These are phyloP conservation scores for Zelonia costaricensis DNA, from an alignment of 208 protist species.

Conservation along the genomic window DNA sequence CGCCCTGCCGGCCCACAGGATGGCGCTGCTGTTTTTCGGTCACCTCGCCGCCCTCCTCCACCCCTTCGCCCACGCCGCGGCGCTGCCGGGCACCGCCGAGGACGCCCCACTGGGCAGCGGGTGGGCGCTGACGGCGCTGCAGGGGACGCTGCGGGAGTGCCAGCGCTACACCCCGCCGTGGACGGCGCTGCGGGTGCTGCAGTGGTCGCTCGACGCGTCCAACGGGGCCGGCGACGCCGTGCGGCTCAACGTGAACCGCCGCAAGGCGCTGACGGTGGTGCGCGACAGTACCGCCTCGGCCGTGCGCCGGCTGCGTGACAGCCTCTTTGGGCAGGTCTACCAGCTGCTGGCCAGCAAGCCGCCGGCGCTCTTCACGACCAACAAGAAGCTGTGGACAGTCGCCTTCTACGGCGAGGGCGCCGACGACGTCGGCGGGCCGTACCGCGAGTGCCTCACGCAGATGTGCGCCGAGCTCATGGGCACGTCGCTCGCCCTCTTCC, in stretches of 20 bases:
- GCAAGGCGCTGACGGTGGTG: conserved; percentile 70
- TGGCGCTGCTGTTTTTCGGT: conserved; percentile 22
- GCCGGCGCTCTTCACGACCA: conserved; percentile 67
- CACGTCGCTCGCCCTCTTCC: conserved; percentile 78
- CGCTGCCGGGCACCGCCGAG: conserved; percentile 28
- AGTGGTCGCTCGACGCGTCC: conserved; percentile 40
- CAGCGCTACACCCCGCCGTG: conserved; percentile 40
- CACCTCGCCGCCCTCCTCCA: conserved; percentile 33
- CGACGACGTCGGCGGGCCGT: conserved; percentile 94
- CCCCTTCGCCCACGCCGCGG: conserved; percentile 28
- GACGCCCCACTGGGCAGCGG: conserved; percentile 15
- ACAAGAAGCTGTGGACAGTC: conserved; percentile 86
- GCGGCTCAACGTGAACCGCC: conserved; percentile 83
- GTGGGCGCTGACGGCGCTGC: conserved; percentile 16
- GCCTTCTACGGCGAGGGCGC: conserved; percentile 90
- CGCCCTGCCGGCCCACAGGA: conserved; percentile 17
- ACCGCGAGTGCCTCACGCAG: conserved; percentile 90
- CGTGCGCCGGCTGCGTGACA: conserved; percentile 55
- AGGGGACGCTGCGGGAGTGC: conserved; percentile 23
- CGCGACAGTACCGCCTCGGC: conserved; percentile 39
- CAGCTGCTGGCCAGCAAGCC: conserved; percentile 64
- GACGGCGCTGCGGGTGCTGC: conserved; percentile 40
- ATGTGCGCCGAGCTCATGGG: conserved; percentile 91
- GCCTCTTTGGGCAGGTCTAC: conserved; percentile 90
- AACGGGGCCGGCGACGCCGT: conserved; percentile 60